Conservation (phyloP, 306 rosid species). For the Gleditsia sinensis region DNA sequence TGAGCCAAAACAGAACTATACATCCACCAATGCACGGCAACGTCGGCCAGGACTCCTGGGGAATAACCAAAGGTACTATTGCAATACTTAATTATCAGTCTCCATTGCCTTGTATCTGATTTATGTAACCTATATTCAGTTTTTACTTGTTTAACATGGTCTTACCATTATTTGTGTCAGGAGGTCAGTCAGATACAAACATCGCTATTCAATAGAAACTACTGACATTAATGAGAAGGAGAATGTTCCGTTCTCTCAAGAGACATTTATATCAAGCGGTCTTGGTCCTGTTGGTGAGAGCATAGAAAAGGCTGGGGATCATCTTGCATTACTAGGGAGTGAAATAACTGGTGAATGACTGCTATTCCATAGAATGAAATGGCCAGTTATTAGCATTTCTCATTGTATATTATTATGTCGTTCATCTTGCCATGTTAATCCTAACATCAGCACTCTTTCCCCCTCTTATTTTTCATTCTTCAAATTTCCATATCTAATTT, state of each 20-base stretch:
- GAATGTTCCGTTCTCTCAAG: constrained; percentile 51
- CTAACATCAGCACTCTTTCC: background rate
- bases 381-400: constrained; percentile 6
- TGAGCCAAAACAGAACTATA: constrained; percentile 47
- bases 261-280: constrained; percentile 41
- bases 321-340: constrained; percentile 33
- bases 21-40: constrained; percentile 43
- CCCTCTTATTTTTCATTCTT: background rate
- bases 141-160: constrained; percentile 12
- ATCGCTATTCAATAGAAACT: constrained; percentile 48
- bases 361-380: background rate
- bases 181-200: constrained; percentile 56
- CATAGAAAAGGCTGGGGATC: constrained; percentile 36
- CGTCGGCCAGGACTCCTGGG: constrained; percentile 76
- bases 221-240: constrained; percentile 37
- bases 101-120: constrained; percentile 9
- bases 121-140: constrained; percentile 26
- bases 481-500: background rate
- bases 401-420: background rate
- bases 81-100: constrained; percentile 4
- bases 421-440: background rate
- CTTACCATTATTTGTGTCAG: constrained; percentile 47
- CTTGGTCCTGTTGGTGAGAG: constrained; percentile 39
- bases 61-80: constrained; percentile 50
- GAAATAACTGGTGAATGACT: constrained; percentile 51